Evolutionary conservation across 768 basidiomycete species (phyloP).

Genomic region (Russula sp.): DNA sequence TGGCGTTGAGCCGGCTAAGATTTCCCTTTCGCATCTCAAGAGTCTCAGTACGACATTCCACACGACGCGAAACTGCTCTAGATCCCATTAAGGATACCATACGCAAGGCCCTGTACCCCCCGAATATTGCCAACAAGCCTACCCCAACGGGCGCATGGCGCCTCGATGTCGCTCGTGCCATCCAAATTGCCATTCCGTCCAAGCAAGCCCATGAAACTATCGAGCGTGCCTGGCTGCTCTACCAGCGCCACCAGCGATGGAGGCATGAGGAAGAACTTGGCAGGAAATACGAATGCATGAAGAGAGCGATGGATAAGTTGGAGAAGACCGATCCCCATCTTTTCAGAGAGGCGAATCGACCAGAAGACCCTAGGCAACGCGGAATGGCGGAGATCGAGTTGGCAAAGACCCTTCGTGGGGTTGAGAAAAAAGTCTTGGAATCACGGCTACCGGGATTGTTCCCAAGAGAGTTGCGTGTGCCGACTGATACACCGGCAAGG

Average conservation of each 20-base stretch:
- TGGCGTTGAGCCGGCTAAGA: slow-evolving; percentile 30
- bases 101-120: slow-evolving; percentile 74
- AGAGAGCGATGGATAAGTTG: slow-evolving; percentile 77
- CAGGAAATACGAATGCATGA: slow-evolving; percentile 79
- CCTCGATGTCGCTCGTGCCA: slow-evolving; percentile 64
- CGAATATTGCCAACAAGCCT: slow-evolving; percentile 59
- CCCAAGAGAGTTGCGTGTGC: slow-evolving; percentile 80
- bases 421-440: slow-evolving; percentile 66
- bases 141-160: slow-evolving; percentile 82
- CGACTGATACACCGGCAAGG: slow-evolving; percentile 76
- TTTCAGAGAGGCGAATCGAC: slow-evolving; percentile 65
- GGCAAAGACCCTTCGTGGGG: slow-evolving; percentile 52
- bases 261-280: slow-evolving; percentile 58
- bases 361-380: slow-evolving; percentile 65
- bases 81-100: slow-evolving; percentile 69
- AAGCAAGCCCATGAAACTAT: slow-evolving; percentile 89
- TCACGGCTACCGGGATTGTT: slow-evolving; percentile 74
- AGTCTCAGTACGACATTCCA: slow-evolving; percentile 34
- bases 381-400: slow-evolving; percentile 49
- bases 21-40: slow-evolving; percentile 31
- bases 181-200: slow-evolving; percentile 82
- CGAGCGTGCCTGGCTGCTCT: slow-evolving; percentile 82
- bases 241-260: slow-evolving; percentile 67
- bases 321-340: slow-evolving; percentile 45
- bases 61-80: slow-evolving; percentile 33